phyloP scores from a whole-genome alignment of 176 grass and related monocot genomes.

The Carex parvula region DNA sequence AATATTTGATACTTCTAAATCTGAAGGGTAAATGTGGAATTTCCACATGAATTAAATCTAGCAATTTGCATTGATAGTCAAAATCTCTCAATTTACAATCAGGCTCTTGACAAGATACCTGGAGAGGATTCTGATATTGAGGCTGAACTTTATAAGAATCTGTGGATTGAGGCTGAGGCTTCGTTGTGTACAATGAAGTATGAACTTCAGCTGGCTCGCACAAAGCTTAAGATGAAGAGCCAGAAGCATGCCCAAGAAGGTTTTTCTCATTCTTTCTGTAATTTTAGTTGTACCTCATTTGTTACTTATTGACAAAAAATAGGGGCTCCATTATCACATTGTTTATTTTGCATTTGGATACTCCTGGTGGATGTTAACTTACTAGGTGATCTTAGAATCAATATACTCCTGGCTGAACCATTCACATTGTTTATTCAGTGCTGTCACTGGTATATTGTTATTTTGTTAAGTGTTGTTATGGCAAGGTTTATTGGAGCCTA shows the following conservation, averaged over 20 bases:
- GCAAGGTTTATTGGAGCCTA: neutral
- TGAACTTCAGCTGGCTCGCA: slow-evolving; percentile 52
- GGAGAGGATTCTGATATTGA: slow-evolving; percentile 37
- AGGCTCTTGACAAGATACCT: slow-evolving; percentile 52
- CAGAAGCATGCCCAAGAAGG: slow-evolving; percentile 19
- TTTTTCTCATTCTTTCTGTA: neutral
- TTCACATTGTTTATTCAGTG: neutral
- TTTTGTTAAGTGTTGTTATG: neutral
- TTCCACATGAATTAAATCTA: neutral
- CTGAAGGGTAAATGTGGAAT: neutral
- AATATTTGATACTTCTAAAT: neutral
- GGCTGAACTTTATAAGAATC: slow-evolving; percentile 52
- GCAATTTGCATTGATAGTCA: slow-evolving; percentile 12
- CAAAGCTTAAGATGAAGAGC: slow-evolving; percentile 26
- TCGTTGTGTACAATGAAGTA: slow-evolving; percentile 68
- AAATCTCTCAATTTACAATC: slow-evolving; percentile 6
- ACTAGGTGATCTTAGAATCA: neutral
- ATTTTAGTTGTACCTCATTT: neutral
- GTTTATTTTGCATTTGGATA: neutral
- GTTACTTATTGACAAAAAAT: neutral
- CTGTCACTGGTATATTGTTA: neutral
- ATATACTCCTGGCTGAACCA: neutral
- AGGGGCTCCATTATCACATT: neutral
- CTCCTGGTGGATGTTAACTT: neutral
- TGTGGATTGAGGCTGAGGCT: slow-evolving; percentile 85